Evolutionary conservation across 345 rosid species (phyloP).

Genomic region (Eucalyptus marginata): DNA sequence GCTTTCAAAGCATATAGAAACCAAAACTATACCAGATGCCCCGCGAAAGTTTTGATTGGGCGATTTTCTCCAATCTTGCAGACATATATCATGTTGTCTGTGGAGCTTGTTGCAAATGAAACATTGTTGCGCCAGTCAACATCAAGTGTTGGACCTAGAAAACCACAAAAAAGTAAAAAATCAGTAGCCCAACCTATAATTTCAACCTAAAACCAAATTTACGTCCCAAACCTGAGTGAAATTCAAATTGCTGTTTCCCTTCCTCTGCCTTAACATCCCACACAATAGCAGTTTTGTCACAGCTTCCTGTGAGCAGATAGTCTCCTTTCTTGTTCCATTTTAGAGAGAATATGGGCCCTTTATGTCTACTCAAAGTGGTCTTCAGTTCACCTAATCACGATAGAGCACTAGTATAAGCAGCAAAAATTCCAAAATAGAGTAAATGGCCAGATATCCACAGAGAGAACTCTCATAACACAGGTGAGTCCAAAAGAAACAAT

Average conservation of each 20-base stretch:
- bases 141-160: slow-evolving; percentile 91
- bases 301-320: slow-evolving; percentile 97
- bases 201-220: neutral
- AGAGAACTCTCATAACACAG: neutral
- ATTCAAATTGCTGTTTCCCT: slow-evolving; percentile 92
- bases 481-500: neutral
- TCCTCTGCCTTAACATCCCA: slow-evolving; percentile 98
- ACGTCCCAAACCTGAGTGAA: slow-evolving; percentile 52
- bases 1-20: neutral
- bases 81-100: slow-evolving; percentile 84
- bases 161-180: neutral
- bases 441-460: neutral
- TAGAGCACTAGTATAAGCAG: neutral
- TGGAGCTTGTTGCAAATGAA: slow-evolving; percentile 97
- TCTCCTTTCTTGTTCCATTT: slow-evolving; percentile 99
- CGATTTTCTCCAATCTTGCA: slow-evolving; percentile 87
- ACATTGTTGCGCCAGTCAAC: slow-evolving; percentile 98
- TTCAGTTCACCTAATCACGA: slow-evolving; percentile 56
- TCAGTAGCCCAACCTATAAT: neutral
- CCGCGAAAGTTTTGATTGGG: slow-evolving; percentile 71
- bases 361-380: slow-evolving; percentile 83
- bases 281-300: slow-evolving; percentile 92
- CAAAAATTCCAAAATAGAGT: neutral
- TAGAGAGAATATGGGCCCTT: slow-evolving; percentile 94
- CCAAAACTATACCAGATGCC: slow-evolving; percentile 63